phyloP scores from a whole-genome alignment of 129 eudicot genomes.

The Ambrosia trifida region DNA sequence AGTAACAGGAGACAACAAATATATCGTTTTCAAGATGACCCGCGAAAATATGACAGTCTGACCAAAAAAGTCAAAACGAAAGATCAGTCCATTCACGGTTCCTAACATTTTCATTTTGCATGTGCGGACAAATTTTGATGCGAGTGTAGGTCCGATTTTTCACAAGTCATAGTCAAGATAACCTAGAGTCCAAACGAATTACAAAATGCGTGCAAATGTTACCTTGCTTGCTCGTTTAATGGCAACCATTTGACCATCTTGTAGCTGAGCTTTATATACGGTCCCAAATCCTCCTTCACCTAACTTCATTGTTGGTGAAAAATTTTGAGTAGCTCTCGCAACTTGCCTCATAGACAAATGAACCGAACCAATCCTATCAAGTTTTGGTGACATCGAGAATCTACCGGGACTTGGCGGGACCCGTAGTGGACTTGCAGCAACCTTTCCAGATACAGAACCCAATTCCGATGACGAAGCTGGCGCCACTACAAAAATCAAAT shows the following conservation, averaged over 20 bases:
- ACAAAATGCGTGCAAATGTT: background rate
- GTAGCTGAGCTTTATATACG: conserved; percentile 79
- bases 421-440: conserved; percentile 59
- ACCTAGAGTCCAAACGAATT: background rate
- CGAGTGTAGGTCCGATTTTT: too few relatives aligned
- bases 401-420: conserved; percentile 89
- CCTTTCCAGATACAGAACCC: conserved; percentile 59
- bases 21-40: background rate
- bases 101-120: too few relatives aligned
- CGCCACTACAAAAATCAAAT: conserved; percentile 53
- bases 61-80: conserved; percentile 2
- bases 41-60: background rate
- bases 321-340: conserved; percentile 79
- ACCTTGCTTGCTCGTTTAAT: conserved; percentile 96
- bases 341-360: conserved; percentile 73
- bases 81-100: too few relatives aligned
- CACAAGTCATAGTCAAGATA: too few relatives aligned
- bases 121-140: too few relatives aligned
- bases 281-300: conserved; percentile 97
- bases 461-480: conserved; percentile 60
- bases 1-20: background rate
- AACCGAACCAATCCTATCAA: conserved; percentile 66
- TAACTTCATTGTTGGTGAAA: conserved; percentile 59
- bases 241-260: conserved; percentile 77
- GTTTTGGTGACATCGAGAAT: conserved; percentile 82